Evolutionary conservation across 2,329 filamentous ascomycete genomes (phyloP), one percentile per base, ranked within the genome.

Genomic region (Phialocephala sp.): DNA sequence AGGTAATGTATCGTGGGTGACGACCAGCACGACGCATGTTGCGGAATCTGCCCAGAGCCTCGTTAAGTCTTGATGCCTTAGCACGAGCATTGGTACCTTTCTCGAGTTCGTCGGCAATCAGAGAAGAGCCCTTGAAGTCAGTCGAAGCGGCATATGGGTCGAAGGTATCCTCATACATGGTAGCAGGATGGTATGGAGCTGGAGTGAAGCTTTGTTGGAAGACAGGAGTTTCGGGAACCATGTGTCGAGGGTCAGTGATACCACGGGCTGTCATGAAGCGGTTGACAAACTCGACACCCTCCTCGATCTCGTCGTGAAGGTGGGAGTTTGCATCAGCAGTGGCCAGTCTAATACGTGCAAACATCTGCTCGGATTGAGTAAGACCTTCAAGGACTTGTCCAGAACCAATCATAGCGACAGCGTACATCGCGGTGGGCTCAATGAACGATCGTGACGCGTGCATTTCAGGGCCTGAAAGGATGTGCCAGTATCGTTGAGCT

Each of bases 1-100:
- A 97, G 1, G 94, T 97, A 78, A 97, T 95, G 81, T 98, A 98
- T 66, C 94, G 89, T 60, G 94, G 93, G 77, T 97, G 93, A 76
- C 93, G 90, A 69, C 94, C 94, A 75, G 92, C 88, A 66, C 94
- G 92, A 69, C 95, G 93, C 83, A 97, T 97, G 80, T 97, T 97
- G 77, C 90, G 91, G 80, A 98, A 92, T 72, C 93, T 91, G 69
- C 84, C 85, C 68, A 98, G 81, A 41, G 93, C 92, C 70, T 97
- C 93, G 69, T 90, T 90, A 67, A 97, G 83, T 70, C 90, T 88
- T 60, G 89, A 86, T 24, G 89, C 89, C 71, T 89, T 88, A 66
- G 60, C 69, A 52, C 74, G 75, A 50, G 91, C 89, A 59, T 90
- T 91, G 73, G 89, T 89, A 45, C 87, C 85, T 73, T 90, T 92